A percentile compares a stretch with the other conserved stretches of the same genome.
These are phyloP conservation scores for Postia placenta DNA, from an alignment of 768 basidiomycete genomes.

Conservation along the genomic window DNA sequence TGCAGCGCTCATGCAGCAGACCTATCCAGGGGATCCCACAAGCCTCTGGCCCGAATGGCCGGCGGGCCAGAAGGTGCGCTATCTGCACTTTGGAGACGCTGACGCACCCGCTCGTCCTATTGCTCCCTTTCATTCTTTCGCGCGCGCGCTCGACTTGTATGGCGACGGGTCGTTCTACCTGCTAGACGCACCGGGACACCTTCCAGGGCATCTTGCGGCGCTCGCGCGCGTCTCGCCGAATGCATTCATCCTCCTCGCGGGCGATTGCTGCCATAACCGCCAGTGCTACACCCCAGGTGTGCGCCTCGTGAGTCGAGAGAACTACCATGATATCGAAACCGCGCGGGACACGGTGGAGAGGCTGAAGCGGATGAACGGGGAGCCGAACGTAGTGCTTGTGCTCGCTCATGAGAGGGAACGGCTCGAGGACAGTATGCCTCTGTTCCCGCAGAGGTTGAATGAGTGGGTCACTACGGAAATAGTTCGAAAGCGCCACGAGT, in stretches of 20 bases:
- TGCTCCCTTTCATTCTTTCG: constrained; percentile 42
- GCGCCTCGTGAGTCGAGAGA: constrained; percentile 2
- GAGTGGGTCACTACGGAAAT: not conserved
- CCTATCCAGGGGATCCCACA: constrained; percentile 38
- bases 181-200: constrained; percentile 52
- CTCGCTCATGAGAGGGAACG: constrained; percentile 2
- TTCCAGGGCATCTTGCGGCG: constrained; percentile 48
- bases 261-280: constrained; percentile 4
- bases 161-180: constrained; percentile 54
- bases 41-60: constrained; percentile 13
- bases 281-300: constrained; percentile 1
- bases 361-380: not conserved
- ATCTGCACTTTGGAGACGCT: not conserved
- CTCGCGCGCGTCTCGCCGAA: constrained; percentile 32
- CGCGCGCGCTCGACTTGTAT: constrained; percentile 38
- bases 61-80: constrained; percentile 9
- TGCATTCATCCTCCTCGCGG: not conserved
- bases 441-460: not conserved
- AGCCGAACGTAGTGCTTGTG: not conserved
- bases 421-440: not conserved
- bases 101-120: not conserved
- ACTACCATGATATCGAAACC: constrained; percentile 1
- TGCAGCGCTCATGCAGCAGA: constrained; percentile 28
- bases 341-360: constrained; percentile 3
- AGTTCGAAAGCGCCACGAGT: too few relatives aligned